These are phyloP conservation scores for Beverwykella pulmonaria DNA, from an alignment of 495 filamentous ascomycete genomes.

Conservation along the genomic window DNA sequence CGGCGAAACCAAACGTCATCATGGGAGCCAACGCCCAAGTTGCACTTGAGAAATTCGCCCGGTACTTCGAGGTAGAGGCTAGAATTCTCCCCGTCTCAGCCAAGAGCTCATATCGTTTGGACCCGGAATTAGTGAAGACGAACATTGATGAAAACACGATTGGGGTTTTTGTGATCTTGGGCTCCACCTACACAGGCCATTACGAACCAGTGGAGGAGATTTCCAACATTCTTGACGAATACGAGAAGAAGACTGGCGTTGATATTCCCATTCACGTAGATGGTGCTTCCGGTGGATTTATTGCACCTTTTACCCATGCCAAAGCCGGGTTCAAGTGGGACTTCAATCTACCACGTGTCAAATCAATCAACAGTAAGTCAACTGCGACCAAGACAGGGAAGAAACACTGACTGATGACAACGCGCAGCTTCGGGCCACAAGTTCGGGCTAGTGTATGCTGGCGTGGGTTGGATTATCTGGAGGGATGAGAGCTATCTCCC, in stretches of 20 bases:
- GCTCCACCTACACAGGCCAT: constrained; percentile 67
- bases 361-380: constrained; percentile 65
- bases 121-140: constrained; percentile 63
- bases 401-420: neutral
- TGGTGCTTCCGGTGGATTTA: constrained; percentile 69
- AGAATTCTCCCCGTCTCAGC: constrained; percentile 68
- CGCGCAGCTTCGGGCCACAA: constrained; percentile 68
- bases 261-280: constrained; percentile 79
- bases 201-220: constrained; percentile 76
- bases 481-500: constrained; percentile 68
- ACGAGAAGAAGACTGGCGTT: constrained; percentile 61
- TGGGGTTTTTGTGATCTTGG: constrained; percentile 74
- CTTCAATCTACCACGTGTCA: constrained; percentile 70
- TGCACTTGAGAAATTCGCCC: constrained; percentile 70
- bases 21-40: constrained; percentile 81
- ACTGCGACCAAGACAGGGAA: neutral
- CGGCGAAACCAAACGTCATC: constrained; percentile 68
- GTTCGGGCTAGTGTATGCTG: constrained; percentile 71
- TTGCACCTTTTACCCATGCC: constrained; percentile 71
- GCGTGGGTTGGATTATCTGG: constrained; percentile 78
- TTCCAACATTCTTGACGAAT: constrained; percentile 66
- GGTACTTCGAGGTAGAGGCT: constrained; percentile 79
- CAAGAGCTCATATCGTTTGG: constrained; percentile 64
- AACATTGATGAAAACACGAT: constrained; percentile 80
- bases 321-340: constrained; percentile 65